Conservation (phyloP, 257 asterid genomes). For the Oldenlandia corymbosa region DNA sequence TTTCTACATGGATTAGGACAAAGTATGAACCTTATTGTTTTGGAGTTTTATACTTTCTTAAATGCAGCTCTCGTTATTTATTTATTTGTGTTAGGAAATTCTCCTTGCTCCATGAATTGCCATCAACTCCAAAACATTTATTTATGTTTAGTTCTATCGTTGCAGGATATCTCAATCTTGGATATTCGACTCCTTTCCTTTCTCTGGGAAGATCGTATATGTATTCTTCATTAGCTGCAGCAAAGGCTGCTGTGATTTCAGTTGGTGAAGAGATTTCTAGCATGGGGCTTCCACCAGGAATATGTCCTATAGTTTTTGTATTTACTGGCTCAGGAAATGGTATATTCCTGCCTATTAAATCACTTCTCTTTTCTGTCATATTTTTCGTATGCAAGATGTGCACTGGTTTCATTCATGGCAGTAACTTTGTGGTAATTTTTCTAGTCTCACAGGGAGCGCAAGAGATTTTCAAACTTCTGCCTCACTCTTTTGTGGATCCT, state of each 20-base stretch:
- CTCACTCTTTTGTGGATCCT: conserved; percentile 77
- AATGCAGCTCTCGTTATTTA: neutral
- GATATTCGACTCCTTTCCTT: conserved; percentile 92
- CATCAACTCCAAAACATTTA: neutral
- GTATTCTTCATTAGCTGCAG: conserved; percentile 94
- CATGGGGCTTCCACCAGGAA: conserved; percentile 73
- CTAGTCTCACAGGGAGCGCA: conserved; percentile 89
- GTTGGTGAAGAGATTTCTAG: conserved; percentile 97
- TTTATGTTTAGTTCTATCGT: conserved; percentile 1
- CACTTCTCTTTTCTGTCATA: too few relatives aligned
- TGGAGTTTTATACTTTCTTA: neutral
- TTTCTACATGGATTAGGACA: conserved; percentile 79
- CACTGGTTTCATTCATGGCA: conserved; percentile 1
- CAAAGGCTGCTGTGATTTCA: conserved; percentile 92
- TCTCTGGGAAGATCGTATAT: conserved; percentile 84
- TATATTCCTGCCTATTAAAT: conserved; percentile 16
- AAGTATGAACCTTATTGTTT: conserved; percentile 33
- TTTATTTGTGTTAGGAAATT: neutral
- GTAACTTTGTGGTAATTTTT: conserved; percentile 10
- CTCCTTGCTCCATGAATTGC: conserved; percentile 1
- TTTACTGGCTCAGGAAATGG: conserved; percentile 95
- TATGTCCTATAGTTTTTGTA: conserved; percentile 85
- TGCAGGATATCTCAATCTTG: conserved; percentile 87
- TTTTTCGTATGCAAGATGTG: neutral
- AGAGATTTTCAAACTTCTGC: conserved; percentile 90